Conservation (phyloP, 306 rosid genomes). For the Alnus rubra region DNA sequence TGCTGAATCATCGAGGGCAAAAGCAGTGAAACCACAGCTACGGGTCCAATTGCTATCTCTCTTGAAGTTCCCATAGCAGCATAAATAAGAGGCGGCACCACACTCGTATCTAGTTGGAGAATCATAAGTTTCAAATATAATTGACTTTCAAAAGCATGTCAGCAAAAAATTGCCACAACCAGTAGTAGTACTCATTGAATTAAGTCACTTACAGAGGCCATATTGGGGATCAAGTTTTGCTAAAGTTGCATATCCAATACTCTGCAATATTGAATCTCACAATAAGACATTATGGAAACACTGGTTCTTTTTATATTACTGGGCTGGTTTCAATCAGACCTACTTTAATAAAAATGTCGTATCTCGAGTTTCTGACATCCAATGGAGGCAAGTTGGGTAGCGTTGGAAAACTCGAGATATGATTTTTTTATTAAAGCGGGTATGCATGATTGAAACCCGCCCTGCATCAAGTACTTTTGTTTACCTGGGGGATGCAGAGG, state of each 20-base stretch:
- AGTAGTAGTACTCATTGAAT: background rate
- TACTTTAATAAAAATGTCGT: too few species aligned
- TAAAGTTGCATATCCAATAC: constrained; percentile 87
- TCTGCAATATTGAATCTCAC: constrained; percentile 44
- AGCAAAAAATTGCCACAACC: background rate
- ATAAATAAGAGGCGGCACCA: constrained; percentile 86
- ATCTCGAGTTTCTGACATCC: too few species aligned
- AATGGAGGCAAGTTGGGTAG: too few species aligned
- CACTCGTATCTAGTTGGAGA: constrained; percentile 62
- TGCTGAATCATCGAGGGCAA: constrained; percentile 73
- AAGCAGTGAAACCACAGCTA: constrained; percentile 78
- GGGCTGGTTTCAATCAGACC: too few species aligned
- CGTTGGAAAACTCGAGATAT: too few species aligned
- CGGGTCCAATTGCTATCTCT: constrained; percentile 88
- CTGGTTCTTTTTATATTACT: background rate
- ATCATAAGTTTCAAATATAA: background rate
- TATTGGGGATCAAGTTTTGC: constrained; percentile 85
- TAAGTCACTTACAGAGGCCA: constrained; percentile 74
- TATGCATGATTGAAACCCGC: too few species aligned
- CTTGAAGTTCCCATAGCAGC: constrained; percentile 89
- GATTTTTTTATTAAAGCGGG: too few species aligned
- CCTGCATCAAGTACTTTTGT: background rate
- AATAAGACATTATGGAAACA: background rate
- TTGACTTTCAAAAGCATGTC: background rate
- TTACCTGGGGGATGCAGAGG: constrained; percentile 82